Percentiles rank a stretch among this genome's conserved stretches.
phyloP scores from a whole-genome alignment of 805 yeast genomes.

The Candida peoriensis region DNA sequence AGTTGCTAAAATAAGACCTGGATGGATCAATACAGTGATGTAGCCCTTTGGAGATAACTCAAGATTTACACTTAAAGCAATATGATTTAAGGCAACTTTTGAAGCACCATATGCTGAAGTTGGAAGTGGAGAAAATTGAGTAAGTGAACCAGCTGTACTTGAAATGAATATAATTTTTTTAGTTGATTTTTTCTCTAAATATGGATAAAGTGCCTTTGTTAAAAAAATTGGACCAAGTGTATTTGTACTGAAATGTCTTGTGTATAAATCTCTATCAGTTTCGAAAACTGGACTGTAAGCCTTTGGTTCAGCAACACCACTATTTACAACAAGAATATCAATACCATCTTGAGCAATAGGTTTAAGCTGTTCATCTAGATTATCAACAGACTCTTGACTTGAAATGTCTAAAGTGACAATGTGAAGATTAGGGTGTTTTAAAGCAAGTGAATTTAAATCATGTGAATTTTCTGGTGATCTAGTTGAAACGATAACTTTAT shows the following conservation, averaged over 20 bases:
- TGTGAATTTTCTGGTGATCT: constrained; percentile 1
- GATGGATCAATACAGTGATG: constrained; percentile 1
- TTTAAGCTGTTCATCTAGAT: constrained; percentile 12
- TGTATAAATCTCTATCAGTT: constrained; percentile 6
- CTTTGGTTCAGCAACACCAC: constrained; percentile 23
- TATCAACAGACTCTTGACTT: constrained; percentile 15
- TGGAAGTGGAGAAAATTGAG: too few relatives aligned
- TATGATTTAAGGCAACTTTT: constrained; percentile 19
- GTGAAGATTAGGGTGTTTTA: constrained; percentile 11
- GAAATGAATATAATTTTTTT: constrained; percentile 22
- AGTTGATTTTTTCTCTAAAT: constrained; percentile 8
- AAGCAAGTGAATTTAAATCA: constrained; percentile 3
- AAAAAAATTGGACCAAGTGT: constrained; percentile 13
- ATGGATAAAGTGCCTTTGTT: constrained; percentile 3
- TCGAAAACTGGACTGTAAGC: constrained; percentile 20
- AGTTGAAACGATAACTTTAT: constrained; percentile 2
- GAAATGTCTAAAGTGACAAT: constrained; percentile 21
- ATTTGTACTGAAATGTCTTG: constrained; percentile 11
- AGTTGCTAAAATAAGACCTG: constrained; percentile 1
- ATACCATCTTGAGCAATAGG: constrained; percentile 18
- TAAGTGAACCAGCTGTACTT: background rate
- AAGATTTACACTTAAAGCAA: background rate
- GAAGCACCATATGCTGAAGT: constrained; percentile 26
- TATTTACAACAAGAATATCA: constrained; percentile 27
- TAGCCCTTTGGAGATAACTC: constrained; percentile 1